Evolutionary conservation across 768 basidiomycete species (phyloP), one percentile per base, ranked within the genome.

Genomic region (Paxillus involutus): DNA sequence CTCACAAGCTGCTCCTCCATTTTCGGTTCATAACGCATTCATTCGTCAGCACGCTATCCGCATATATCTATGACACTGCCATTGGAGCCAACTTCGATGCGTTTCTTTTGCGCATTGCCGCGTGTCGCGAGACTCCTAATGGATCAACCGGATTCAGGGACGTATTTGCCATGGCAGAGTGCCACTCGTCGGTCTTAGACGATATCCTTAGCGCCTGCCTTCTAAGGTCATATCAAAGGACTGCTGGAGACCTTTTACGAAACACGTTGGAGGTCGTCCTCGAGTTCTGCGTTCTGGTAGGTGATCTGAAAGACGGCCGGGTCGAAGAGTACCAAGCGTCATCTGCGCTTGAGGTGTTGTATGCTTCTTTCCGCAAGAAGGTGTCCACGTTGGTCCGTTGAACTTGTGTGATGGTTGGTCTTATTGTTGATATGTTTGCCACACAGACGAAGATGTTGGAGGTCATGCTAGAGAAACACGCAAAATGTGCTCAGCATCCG

Each of bases 41-140:
- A 6, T 92, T 94, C 71, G 74, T 93, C 37, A 75, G 73, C 16
- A 77, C 74, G n/a, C 74, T 95, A 30, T 81, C 82, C 3, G 73
- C 79, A 33, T 93, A 95, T 59, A 75, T 92, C 19, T 86, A 86
- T 51, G 90, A 93, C 66, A 82, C 81, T n/a, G 93, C 84, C 3
- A 91, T 96, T 53, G 80, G 84, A 12, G 83, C 82, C 29, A 87
- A 89, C 63, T 89, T 91, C 59, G 83, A 86, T 55, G 75, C 80
- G 1, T 92, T 95, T 72, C 66, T 90, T 36, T 68, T 68, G 10
- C 74, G 71, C 44, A 64, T 70, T 26, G 7, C 63, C 78, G 33
- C 66, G 66, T 35, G 61, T 66, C 51, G 64, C 45, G 56, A 62
- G 50, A 47, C 49, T 14, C 57, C 59, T 6, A 60, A 64, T 24